Conservation (phyloP, 371 early-diverging fungal species). For the Thermomucor indicae-seudaticae region DNA sequence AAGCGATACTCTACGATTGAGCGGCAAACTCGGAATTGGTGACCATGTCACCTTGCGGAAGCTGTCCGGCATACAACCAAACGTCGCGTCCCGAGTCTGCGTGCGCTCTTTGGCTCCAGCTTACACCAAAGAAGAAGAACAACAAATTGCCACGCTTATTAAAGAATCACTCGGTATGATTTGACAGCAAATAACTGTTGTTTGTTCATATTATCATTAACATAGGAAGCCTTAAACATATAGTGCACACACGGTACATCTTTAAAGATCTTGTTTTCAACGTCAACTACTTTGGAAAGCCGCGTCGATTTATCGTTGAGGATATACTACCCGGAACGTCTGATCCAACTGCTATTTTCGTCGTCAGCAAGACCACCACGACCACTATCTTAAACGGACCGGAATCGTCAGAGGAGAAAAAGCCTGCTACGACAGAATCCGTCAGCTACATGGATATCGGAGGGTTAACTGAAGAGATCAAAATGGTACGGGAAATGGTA, state of each 20-base stretch:
- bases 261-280: conserved; percentile 46
- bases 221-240: no score
- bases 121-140: conserved; percentile 2
- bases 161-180: no score
- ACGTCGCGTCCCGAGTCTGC: not conserved
- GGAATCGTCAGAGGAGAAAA: conserved; percentile 5
- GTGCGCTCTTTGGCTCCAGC: not conserved
- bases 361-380: conserved; percentile 28
- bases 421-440: not conserved
- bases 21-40: conserved; percentile 31
- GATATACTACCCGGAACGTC: conserved; percentile 12
- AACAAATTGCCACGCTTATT: not conserved
- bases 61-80: not conserved
- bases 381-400: conserved; percentile 4
- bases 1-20: conserved; percentile 26
- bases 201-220: not conserved
- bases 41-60: conserved; percentile 15
- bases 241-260: conserved; percentile 53
- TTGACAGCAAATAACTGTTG: no score
- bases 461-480: conserved; percentile 69
- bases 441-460: conserved; percentile 60
- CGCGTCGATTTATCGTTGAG: conserved; percentile 34
- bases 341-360: conserved; percentile 23
- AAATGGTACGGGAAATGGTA: conserved; percentile 78
- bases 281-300: conserved; percentile 48